Evolutionary conservation across 2,329 filamentous ascomycete species (phyloP), one percentile per base, ranked within the genome.

Genomic region (Colletotrichum tropicale): DNA sequence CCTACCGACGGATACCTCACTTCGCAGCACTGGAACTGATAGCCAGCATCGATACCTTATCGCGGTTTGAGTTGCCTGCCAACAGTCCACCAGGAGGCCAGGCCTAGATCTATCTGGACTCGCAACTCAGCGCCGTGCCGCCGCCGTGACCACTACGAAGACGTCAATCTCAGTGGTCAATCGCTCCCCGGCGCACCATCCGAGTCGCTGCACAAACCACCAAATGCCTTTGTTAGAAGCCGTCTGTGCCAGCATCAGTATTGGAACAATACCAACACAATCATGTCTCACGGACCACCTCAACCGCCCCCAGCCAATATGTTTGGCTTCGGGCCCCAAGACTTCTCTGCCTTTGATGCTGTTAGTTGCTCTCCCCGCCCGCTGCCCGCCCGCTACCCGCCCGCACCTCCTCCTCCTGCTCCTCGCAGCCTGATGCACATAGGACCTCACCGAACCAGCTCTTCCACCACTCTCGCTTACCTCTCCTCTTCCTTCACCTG

Each of bases 261-360:
- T 65, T 36, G 74, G 74, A 76, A 73, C 74, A 60, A 36, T 68
- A 76, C 77, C 72, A 71, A 74, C 66, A 62, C 78, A 78, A 81
- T 78, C 78, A 85, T 85, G 84, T 83, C 84, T 78, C 81, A 83
- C 79, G 78, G 82, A 76, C 83, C 81, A 77, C 82, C 83, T 78
- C 83, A 82, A 60, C 82, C 81, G 76, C 80, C 80, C 78, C 81
- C 81, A 65, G 77, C 79, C 79, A 84, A 82, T 80, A 80, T 85
- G 65, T 86, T 84, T 76, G 81, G 81, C 78, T 86, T 85, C 78
- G 80, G 81, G 78, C 76, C 76, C 75, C 78, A 81, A 75, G 77
- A 77, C 64, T 79, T 70, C 56, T 75, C 71, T 70, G 70, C 66
- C 71, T 74, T 74, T 56, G 71, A 76, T 66, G 70, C 73, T 74